A percentile compares a stretch with the other conserved stretches of the same genome.
phyloP scores from a whole-genome alignment of 345 rosid species.

The Syzygium grande region DNA sequence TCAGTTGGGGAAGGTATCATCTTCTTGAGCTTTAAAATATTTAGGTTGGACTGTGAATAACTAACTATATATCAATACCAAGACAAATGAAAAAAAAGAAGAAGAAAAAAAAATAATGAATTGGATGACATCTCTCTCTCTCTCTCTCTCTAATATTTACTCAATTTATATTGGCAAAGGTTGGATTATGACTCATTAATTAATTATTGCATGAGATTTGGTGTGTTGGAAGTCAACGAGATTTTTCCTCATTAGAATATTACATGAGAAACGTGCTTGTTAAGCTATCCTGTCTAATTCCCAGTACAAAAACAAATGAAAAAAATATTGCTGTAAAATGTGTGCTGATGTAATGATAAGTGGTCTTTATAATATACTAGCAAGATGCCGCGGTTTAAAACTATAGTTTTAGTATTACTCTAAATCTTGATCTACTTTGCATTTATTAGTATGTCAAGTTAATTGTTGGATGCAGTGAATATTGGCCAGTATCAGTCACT shows the following conservation, averaged over 20 bases:
- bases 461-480: not conserved
- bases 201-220: not conserved
- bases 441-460: not conserved
- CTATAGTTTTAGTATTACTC: not conserved
- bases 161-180: not conserved
- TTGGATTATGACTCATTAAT: not conserved
- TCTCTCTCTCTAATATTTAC: not conserved
- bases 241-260: not conserved
- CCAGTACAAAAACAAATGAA: not conserved
- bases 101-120: not conserved
- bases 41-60: not conserved
- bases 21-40: not conserved
- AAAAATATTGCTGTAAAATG: not conserved
- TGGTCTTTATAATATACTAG: not conserved
- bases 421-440: not conserved
- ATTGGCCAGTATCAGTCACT: not conserved
- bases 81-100: not conserved
- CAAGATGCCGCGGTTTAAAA: not conserved
- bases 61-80: not conserved
- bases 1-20: not conserved
- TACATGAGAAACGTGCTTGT: not conserved
- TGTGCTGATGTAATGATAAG: not conserved
- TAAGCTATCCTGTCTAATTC: not conserved
- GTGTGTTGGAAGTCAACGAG: not conserved
- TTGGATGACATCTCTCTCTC: not conserved